Evolutionary conservation across 192 early-diverging fungal genomes (phyloP).

Genomic region (Diversispora epigaea): DNA sequence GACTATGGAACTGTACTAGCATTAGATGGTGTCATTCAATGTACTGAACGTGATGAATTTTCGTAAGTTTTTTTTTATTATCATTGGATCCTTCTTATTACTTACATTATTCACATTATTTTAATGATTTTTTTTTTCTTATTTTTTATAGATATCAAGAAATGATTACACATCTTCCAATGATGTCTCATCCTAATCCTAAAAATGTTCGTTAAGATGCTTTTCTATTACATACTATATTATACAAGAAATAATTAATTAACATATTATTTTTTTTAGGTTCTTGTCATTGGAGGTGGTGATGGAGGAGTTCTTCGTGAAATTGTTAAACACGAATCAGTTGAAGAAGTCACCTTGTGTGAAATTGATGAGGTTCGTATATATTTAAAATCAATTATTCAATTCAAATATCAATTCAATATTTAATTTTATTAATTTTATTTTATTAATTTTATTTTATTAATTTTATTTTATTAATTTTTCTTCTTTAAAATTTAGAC

Average conservation of each 20-base stretch:
- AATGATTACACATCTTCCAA: constrained; percentile 97
- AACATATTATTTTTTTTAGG: constrained; percentile 42
- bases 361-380: constrained; percentile 88
- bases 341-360: constrained; percentile 89
- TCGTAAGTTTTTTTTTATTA: constrained; percentile 57
- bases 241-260: background rate
- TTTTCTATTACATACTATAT: background rate
- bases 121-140: background rate
- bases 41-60: constrained; percentile 98
- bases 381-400: background rate
- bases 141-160: constrained; percentile 81
- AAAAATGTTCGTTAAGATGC: constrained; percentile 61
- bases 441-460: no score
- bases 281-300: constrained; percentile 98
- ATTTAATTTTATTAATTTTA: no score
- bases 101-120: no score
- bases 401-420: background rate
- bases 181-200: constrained; percentile 94
- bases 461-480: no score
- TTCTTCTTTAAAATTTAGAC: constrained; percentile 38
- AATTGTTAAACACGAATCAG: constrained; percentile 92
- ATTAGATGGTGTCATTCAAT: constrained; percentile 97
- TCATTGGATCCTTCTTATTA: background rate
- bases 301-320: constrained; percentile 99
- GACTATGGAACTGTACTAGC: constrained; percentile 96